Evolutionary conservation across 2,329 filamentous ascomycete species (phyloP), one percentile per base, ranked within the genome.

Genomic region (Diaporthe helianthi): DNA sequence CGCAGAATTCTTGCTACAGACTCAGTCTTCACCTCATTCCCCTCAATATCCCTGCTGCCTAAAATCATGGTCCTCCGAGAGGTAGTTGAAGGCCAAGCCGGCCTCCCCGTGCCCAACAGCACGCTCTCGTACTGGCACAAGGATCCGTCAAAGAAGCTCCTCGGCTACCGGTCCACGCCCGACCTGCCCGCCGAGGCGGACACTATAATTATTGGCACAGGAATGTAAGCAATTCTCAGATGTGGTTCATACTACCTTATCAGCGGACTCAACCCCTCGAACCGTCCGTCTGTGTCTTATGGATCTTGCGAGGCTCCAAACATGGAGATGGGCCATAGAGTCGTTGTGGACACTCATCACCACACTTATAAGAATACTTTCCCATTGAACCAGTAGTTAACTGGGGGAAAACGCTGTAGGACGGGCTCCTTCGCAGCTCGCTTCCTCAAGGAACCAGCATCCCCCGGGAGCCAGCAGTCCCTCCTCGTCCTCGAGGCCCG

Each of bases 401-500:
- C 41, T 46, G 2, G 12, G 13, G n/a, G 6, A 15, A 6, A 3
- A 46, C 9, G 0, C n/a, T 2, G 9, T 10, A 47, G 44, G 44
- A 92, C 91, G 2, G 92, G 92, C n/a, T 81, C 89, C 1, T 92
- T 91, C 78, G 90, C 89, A 0, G 91, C 91, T 4, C 84, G 88
- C 72, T 89, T 87, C 75, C 81, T 93, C 64, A 85, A 80, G 75
- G 83, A 81, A 68, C 81, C 72, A 72, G 78, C 69, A 74, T 76
- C 78, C 71, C 74, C 78, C 47, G 58, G 44, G 7, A 47, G 44
- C 41, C 41, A 49, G 41, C 81, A 83, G 6, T 80, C 84, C n/a
- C 85, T 94, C 9, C 83, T 94, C 7, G 85, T 94, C 82, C 83
- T 95, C 6, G 92, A 95, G 79, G 92, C 92, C 17, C 84, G 92